Base-by-base conservation (phyloP, 768 basidiomycete genomes). In the Amanita molliuscula region DNA sequence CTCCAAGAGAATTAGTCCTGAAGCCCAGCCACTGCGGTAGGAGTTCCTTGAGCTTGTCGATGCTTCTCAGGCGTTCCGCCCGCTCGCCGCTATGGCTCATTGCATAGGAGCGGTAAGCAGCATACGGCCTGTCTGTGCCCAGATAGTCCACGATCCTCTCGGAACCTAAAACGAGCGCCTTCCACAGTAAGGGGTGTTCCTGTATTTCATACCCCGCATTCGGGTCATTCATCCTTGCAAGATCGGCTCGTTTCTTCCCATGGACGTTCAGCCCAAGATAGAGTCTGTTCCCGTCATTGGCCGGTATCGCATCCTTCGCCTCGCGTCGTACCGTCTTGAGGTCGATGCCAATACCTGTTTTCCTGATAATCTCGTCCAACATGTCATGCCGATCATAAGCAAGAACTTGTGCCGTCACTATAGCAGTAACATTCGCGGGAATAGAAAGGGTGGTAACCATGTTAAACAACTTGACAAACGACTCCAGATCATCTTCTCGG, bases 201-300 rank as follows among this genome's bases (percentile, higher is more conserved):
- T 26, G 50, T 34, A 3, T 52, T 1, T 52, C 13, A 6, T 54
- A 38, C 18, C 46, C 41, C 2, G 71, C 71, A 51, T 75, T 67
- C 0, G 77, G 76, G 54, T 80, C 78, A 44, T 73, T 72, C 56
- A 67, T 72, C 46, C 58, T 65, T 0, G 75, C 75, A 7, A 81
- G 65, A 55, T 81, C 78, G 13, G 67, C 66, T 3, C 77, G 67
- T 56, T 82, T 81, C 66, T 78, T 79, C n/a, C 79, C 80, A 51
- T 80, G 77, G 18, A 82, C 76, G 48, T 73, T 74, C 36, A 84
- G 66, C 0, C 81, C 80, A 15, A 81, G 73, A 55, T 82, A 83
- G 0, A 74, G 41, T 57, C 62, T 68, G 57, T 72, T 69, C 48
- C 61, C 54, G 54, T 72, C 70, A 54, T 71, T 68, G 35, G 59